Base-by-base conservation (phyloP, 2,329 filamentous ascomycete species). In the Pseudogymnoascus sp. region DNA sequence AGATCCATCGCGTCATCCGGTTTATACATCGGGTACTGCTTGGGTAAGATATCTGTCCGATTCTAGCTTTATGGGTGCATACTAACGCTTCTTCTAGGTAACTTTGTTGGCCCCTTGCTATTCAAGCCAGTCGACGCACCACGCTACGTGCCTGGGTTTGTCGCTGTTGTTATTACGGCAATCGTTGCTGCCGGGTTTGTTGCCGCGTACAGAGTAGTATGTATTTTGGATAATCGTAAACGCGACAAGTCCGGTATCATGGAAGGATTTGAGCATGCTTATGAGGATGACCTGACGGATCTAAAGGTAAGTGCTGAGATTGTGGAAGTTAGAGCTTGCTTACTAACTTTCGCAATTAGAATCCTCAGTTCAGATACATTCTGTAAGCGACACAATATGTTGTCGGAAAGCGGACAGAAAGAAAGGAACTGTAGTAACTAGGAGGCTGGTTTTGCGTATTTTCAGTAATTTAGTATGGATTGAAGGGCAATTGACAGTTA, bases 31-130 rank as follows among this genome's bases (percentile, higher is more conserved):
- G 78, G 78, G 19, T 83, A 82, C 67, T 81, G 79, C 0, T 69
- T 83, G 6, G 81, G 79, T 19, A 83, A 81, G 69, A 80, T 84
- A 65, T 82, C 83, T 67, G 80, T 80, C 0, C 81, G 80, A n/a
- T 61, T 16, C 6, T 43, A 25, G 13, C 6, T 43, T 57, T 57
- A 23, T 25, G 6, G 5, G 8, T 37, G 10, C 11, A 10, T 31
- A n/a, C 14, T 45, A 23, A 54, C 16, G 8, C 13, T 57, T 54
- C 34, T 23, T 3, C 19, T 45, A 45, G 51, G 61, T 28, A 61
- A 61, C 14, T 31, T 34, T 63, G 28, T 79, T n/a, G 78, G 78
- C 0, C 78, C 79, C 0, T 70, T 80, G 1, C 71, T 77, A 13
- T 79, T 79, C 67, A 73, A 76, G 62, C 70, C 73, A n/a, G 67